Evolutionary conservation across 2,329 filamentous ascomycete species (phyloP).

Genomic region (Sarocladium oryzae): DNA sequence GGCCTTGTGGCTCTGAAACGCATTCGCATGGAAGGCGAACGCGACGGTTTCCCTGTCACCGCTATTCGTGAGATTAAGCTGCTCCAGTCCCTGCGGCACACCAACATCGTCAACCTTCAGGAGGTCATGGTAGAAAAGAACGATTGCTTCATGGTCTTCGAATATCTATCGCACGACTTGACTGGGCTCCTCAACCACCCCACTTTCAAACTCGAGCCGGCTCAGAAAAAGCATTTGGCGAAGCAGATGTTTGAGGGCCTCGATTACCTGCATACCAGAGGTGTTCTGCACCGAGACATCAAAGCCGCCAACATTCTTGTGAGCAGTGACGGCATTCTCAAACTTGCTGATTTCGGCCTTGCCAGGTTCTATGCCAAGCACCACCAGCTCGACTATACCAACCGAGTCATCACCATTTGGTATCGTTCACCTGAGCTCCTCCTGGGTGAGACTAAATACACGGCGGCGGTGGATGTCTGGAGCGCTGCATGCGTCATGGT

Average conservation of each 20-base stretch:
- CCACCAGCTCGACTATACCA: slow-evolving; percentile 90
- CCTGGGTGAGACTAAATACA: slow-evolving; percentile 84
- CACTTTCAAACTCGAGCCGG: slow-evolving; percentile 73
- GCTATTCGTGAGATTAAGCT: slow-evolving; percentile 88
- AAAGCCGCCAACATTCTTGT: slow-evolving; percentile 97
- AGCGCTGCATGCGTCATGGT: slow-evolving; percentile 94
- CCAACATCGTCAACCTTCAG: slow-evolving; percentile 74
- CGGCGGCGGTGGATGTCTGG: slow-evolving; percentile 89
- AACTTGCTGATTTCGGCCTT: slow-evolving; percentile 92
- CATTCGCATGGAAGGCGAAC: slow-evolving; percentile 89
- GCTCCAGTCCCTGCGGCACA: slow-evolving; percentile 76
- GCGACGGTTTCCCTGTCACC: slow-evolving; percentile 85
- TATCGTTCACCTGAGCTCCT: slow-evolving; percentile 88
- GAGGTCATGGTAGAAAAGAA: slow-evolving; percentile 99
- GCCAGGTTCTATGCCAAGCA: slow-evolving; percentile 95
- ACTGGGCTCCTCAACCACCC: slow-evolving; percentile 95
- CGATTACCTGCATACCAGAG: slow-evolving; percentile 84
- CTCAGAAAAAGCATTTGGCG: slow-evolving; percentile 88
- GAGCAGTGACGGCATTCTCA: slow-evolving; percentile 80
- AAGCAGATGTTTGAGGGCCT: slow-evolving; percentile 90
- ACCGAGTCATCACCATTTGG: slow-evolving; percentile 98
- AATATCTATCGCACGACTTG: slow-evolving; percentile 93
- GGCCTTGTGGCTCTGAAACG: slow-evolving; percentile 79
- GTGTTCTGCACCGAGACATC: slow-evolving; percentile 95
- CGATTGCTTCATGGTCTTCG: slow-evolving; percentile 99